Evolutionary conservation across 768 basidiomycete species (phyloP).

Genomic region (Kwoniella bestiolae): DNA sequence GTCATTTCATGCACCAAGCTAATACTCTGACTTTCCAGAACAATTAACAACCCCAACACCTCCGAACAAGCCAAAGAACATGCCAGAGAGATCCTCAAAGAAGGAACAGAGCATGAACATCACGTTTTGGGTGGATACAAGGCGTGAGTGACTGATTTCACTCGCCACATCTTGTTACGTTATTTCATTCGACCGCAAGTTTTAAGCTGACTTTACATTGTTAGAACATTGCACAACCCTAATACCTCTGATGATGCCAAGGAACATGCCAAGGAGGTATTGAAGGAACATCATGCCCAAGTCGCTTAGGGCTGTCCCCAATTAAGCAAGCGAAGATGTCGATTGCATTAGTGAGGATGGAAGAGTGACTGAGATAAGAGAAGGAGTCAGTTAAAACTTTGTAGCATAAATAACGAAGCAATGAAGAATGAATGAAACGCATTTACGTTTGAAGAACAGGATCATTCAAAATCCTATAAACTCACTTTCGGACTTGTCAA

Average conservation of each 20-base stretch:
- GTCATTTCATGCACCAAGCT: too few species aligned
- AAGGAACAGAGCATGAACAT: slow-evolving; percentile 21
- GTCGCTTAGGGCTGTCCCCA: not conserved
- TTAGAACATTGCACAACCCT: slow-evolving; percentile 35
- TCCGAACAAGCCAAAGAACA: slow-evolving; percentile 34
- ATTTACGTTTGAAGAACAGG: too few species aligned
- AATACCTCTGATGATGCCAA: slow-evolving; percentile 31
- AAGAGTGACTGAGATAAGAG: not conserved
- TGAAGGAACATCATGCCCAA: slow-evolving; percentile 20
- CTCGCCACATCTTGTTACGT: not conserved
- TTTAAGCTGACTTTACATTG: not conserved
- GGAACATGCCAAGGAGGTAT: slow-evolving; percentile 29
- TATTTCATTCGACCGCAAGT: not conserved
- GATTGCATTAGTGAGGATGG: not conserved
- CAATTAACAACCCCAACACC: slow-evolving; percentile 31
- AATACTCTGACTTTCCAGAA: slow-evolving; percentile 9
- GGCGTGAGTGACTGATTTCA: slow-evolving; percentile 36
- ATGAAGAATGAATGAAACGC: too few species aligned
- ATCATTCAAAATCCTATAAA: too few species aligned
- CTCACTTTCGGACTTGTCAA: too few species aligned
- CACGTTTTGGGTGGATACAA: slow-evolving; percentile 32
- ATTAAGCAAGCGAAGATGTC: not conserved
- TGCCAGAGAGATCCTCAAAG: slow-evolving; percentile 23
- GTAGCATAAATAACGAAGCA: not conserved
- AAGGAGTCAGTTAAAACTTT: not conserved